Base-by-base conservation (phyloP, 176 grass and related monocot species). In the Phoenix dactylifera region DNA sequence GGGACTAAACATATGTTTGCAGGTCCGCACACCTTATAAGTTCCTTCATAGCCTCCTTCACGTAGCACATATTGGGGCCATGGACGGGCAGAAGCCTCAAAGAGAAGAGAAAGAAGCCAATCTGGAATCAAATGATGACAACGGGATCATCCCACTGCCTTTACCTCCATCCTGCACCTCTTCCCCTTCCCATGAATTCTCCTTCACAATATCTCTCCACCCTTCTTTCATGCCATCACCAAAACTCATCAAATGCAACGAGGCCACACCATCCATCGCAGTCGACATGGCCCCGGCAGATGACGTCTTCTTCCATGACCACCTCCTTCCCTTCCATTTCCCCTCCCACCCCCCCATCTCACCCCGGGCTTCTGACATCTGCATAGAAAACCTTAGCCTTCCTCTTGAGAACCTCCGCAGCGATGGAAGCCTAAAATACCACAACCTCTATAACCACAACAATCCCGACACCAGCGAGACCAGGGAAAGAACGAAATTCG, bases 391-490 rank as follows among this genome's bases (percentile, higher is more conserved):
- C 35, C 10, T 44, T 10, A 14, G 35, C 35, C 35, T 44, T 44
- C 35, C 35, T 44, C 35, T 44, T 44, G 35, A 44, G 15, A 69
- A 74, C 22, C 64, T 80, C 17, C 26, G 50, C 7, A 73, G 60
- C 57, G 78, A 78, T 24, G 64, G 29, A 32, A 32, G 29, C 29
- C 6, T 32, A 32, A 30, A 32, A 32, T 32, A 88, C 64, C 72
- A 72, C 61, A 88, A 80, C 72, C 77, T 87, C 71, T 75, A 84
- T 64, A 68, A 71, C 55, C 75, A 71, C 71, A 77, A 71, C 55
- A 72, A 67, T 57, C 15, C 26, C 3, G 78, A 6, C 48, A 16
- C 6, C 61, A 16, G 51, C 17, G 26, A 35, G 7, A 68, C 15
- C 54, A 74, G 39, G 23, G 68, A 86, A 25, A 52, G 28, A 62